Percentiles rank a stretch among this genome's conserved stretches.
phyloP scores from a whole-genome alignment of 768 basidiomycete genomes.

The Mycena metata region DNA sequence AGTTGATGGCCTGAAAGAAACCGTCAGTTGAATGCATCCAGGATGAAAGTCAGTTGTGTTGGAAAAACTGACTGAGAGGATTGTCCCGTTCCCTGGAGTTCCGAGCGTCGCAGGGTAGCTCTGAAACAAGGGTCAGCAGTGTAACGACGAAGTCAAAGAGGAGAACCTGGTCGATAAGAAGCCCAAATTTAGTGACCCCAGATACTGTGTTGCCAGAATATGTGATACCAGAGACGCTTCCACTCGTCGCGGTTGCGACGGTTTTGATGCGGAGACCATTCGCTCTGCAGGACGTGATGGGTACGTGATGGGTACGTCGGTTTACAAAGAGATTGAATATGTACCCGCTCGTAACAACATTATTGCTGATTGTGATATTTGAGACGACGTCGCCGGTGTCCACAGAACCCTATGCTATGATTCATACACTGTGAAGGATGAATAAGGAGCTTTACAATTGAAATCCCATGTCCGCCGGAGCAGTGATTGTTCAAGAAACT shows the following conservation, averaged over 20 bases:
- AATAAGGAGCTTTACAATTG: slow-evolving; percentile 63
- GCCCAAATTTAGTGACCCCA: slow-evolving; percentile 63
- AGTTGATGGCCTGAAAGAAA: slow-evolving; percentile 60
- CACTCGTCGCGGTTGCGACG: slow-evolving; percentile 56
- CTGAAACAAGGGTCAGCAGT: slow-evolving; percentile 43
- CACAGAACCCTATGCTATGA: slow-evolving; percentile 65
- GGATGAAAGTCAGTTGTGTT: too few species aligned
- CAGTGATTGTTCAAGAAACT: slow-evolving; percentile 67
- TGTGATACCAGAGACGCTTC: slow-evolving; percentile 63
- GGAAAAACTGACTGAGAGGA: slow-evolving; percentile 64
- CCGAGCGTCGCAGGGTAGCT: slow-evolving; percentile 69
- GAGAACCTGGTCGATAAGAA: slow-evolving; percentile 70
- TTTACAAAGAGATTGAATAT: not conserved
- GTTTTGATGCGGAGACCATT: slow-evolving; percentile 77
- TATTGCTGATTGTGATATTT: slow-evolving; percentile 65
- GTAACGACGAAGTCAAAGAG: not conserved
- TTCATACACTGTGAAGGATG: slow-evolving; percentile 26
- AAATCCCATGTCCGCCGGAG: slow-evolving; percentile 74
- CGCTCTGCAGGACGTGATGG: slow-evolving; percentile 48
- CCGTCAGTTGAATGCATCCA: not conserved
- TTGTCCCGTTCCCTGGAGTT: slow-evolving; percentile 68
- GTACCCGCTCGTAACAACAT: slow-evolving; percentile 62
- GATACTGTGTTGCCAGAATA: slow-evolving; percentile 69
- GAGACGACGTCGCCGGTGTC: slow-evolving; percentile 60
- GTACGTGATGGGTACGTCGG: not conserved